Evolutionary conservation across 352 stramenopile genomes (phyloP).

Genomic region (Globisporangium mamillatum): DNA sequence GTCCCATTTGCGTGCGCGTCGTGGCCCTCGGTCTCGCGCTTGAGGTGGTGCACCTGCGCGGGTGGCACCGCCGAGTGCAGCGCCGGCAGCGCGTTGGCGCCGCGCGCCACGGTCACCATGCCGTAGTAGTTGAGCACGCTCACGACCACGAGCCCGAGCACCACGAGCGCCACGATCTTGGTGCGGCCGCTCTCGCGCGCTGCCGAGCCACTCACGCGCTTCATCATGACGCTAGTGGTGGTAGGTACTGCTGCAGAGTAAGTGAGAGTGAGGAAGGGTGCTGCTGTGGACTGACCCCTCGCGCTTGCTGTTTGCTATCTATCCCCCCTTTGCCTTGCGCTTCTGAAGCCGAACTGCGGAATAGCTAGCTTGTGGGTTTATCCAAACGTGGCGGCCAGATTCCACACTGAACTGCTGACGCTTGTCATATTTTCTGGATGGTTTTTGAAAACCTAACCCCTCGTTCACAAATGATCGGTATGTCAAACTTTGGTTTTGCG

Average conservation of each 20-base stretch:
- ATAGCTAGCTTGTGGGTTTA: not conserved
- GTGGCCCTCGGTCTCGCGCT: not conserved
- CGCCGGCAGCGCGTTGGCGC: conserved; percentile 16
- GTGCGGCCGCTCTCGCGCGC: conserved; percentile 8
- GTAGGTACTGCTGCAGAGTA: not conserved
- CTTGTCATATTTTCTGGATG: not conserved
- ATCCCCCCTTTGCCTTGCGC: not conserved
- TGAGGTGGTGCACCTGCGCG: not conserved
- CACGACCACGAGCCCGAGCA: conserved; percentile 21
- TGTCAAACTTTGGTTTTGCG: not conserved
- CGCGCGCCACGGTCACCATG: conserved; percentile 21
- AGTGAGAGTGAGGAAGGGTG: not conserved
- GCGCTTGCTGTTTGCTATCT: not conserved
- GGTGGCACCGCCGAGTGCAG: conserved; percentile 20
- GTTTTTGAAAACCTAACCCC: not conserved
- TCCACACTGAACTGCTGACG: not conserved
- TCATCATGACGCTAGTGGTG: conserved; percentile 8
- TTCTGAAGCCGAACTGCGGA: not conserved
- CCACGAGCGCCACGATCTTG: conserved; percentile 21
- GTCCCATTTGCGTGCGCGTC: not conserved
- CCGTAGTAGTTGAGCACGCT: conserved; percentile 34
- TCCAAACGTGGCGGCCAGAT: no score
- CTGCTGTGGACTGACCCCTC: not conserved
- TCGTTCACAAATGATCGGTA: not conserved
- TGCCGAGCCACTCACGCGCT: conserved; percentile 11